Evolutionary conservation across 768 basidiomycete genomes (phyloP).

Genomic region (Podaxis carcinomalis): DNA sequence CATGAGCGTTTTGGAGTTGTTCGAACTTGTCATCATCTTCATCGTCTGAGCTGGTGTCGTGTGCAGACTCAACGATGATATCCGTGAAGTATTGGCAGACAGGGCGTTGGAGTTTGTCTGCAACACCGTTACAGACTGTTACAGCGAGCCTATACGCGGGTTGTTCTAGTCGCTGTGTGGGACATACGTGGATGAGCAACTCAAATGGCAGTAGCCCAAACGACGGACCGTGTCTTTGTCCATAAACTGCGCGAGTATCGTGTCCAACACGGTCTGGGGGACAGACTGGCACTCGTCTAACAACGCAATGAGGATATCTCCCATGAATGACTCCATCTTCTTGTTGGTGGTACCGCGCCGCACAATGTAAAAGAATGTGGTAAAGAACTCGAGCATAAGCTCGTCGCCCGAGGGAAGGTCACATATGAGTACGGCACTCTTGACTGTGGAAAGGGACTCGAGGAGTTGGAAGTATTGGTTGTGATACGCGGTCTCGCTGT

Average conservation of each 20-base stretch:
- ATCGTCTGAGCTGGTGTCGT: constrained; percentile 19
- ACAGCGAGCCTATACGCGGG: constrained; percentile 80
- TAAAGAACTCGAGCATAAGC: constrained; percentile 78
- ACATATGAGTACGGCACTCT: constrained; percentile 90
- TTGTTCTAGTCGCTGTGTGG: constrained; percentile 56
- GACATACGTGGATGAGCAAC: constrained; percentile 2
- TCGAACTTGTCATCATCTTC: constrained; percentile 61
- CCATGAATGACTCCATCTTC: constrained; percentile 81
- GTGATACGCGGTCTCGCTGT: constrained; percentile 79
- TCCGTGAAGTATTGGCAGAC: constrained; percentile 94
- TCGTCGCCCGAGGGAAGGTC: constrained; percentile 87
- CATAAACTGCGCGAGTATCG: constrained; percentile 80
- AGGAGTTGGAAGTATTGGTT: constrained; percentile 94
- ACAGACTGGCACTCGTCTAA: constrained; percentile 82
- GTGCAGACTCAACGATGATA: constrained; percentile 62
- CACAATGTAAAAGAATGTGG: constrained; percentile 76
- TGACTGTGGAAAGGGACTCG: constrained; percentile 89
- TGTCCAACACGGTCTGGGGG: constrained; percentile 76
- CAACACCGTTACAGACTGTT: constrained; percentile 77
- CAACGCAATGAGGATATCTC: constrained; percentile 86
- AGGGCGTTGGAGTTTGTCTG: constrained; percentile 85
- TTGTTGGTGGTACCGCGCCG: constrained; percentile 59
- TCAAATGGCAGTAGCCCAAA: neutral
- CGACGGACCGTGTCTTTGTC: constrained; percentile 67
- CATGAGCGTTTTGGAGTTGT: constrained; percentile 74